Base-by-base conservation (phyloP, 2,329 filamentous ascomycete genomes). In the Ophiostoma ulmi region DNA sequence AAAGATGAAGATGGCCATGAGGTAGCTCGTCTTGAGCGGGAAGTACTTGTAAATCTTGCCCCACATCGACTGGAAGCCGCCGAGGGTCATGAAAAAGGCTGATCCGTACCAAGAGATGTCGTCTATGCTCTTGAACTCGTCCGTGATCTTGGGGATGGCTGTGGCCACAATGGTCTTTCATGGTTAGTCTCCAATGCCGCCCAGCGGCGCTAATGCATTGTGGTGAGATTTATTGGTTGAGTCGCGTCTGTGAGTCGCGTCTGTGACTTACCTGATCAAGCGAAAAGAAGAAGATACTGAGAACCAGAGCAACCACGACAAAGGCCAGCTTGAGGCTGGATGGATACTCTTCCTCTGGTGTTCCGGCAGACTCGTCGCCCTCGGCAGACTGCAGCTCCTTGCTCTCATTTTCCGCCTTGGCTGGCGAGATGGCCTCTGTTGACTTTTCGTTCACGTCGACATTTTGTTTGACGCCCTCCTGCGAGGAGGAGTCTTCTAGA, bases 51-150 rank as follows among this genome's bases (percentile, higher is more conserved):
- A 83, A 3, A 78, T 78, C 69, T 85, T 85, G 69, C 82, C 82
- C 79, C 80, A 83, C 17, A 79, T 79, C 64, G 81, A 80, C 75
- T 83, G 81, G 74, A 82, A 80, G 70, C 78, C 78, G 11, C 80
- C 83, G 39, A 82, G 75, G 1, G 82, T 83, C 74, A 85, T 79
- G 76, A 86, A 85, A 74, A 83, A 87, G 58, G 84, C 84, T 20
- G 84, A 81, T 1, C 85, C 86, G 74, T 89, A 89, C 87, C 87
- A 89, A 26, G 84, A 83, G 14, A 86, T 82, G 72, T 87, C 83
- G 52, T 81, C 80, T n/a, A 87, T 80, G 68, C 82, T 80, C 70
- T 83, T 79, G 78, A 85, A 84, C 58, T 84, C 81, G 73, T 81
- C 82, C 1, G 85, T 86, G 75, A 87, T 86, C 72, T 83, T 84